Conservation (phyloP, 768 basidiomycete genomes). For the Lactarius deliciosus region DNA sequence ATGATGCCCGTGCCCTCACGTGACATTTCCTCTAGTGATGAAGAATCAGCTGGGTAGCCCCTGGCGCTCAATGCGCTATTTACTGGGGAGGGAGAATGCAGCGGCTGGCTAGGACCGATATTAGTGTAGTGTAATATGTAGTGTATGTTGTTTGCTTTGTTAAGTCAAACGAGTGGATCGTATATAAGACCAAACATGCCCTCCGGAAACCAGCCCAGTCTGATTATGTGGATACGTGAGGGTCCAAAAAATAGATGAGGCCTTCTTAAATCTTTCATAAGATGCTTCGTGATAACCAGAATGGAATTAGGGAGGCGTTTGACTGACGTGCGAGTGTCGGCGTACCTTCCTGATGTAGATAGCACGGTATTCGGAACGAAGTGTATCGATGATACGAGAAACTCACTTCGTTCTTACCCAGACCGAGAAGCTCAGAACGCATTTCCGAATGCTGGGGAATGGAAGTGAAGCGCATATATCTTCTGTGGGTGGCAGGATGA, state of each 20-base stretch:
- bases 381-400: not conserved
- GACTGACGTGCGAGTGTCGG: not conserved
- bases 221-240: not conserved
- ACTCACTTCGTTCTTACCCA: not conserved
- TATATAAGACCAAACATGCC: too few species aligned
- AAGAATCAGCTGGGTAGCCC: not conserved
- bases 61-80: too few species aligned
- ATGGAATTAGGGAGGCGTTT: not conserved
- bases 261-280: not conserved
- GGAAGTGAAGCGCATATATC: not conserved
- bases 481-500: not conserved
- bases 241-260: not conserved
- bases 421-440: not conserved
- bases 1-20: not conserved
- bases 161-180: too few species aligned
- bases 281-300: not conserved
- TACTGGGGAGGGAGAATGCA: too few species aligned
- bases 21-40: not conserved
- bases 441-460: not conserved
- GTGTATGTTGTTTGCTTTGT: too few species aligned
- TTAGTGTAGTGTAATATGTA: too few species aligned
- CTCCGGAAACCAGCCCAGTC: too few species aligned
- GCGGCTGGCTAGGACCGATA: too few species aligned
- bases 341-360: not conserved
- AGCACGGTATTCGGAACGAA: not conserved